phyloP scores from a whole-genome alignment of 768 basidiomycete species.

The Rhizopogon salebrosus region DNA sequence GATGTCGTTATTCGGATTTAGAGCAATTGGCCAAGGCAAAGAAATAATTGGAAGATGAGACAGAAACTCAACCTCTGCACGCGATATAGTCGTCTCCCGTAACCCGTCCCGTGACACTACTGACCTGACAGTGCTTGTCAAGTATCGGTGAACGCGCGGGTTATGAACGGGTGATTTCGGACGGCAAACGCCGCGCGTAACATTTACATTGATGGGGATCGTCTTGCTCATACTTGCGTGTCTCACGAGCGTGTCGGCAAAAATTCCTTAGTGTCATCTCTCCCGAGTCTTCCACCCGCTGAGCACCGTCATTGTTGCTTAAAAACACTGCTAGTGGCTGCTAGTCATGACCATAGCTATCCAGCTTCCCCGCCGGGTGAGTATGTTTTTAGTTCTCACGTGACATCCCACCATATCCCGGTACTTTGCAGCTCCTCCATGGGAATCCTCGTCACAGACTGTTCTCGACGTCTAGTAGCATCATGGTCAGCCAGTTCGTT shows the following conservation, averaged over 20 bases:
- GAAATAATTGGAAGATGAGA: background rate
- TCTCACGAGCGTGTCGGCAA: background rate
- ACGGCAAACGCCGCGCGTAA: constrained; percentile 5
- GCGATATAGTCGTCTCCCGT: too few species aligned
- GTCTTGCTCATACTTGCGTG: too few species aligned
- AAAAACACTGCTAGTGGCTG: background rate
- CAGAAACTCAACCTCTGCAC: too few species aligned
- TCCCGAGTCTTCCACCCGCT: background rate
- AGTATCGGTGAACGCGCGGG: background rate
- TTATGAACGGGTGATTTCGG: constrained; percentile 8
- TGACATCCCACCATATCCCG: constrained; percentile 11
- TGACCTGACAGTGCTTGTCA: too few species aligned
- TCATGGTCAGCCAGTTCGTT: constrained; percentile 28
- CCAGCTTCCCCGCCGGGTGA: constrained; percentile 9
- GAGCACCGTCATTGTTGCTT: background rate
- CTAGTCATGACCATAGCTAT: constrained; percentile 4
- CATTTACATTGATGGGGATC: background rate
- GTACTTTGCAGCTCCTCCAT: constrained; percentile 1
- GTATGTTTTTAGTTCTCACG: constrained; percentile 12
- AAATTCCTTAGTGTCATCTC: background rate
- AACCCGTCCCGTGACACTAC: background rate
- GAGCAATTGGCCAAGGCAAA: background rate
- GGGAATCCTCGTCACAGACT: constrained; percentile 5
- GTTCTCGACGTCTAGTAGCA: constrained; percentile 27
- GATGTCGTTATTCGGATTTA: background rate